phyloP scores from a whole-genome alignment of 192 early-diverging fungal genomes.

The Linnemannia elongata region DNA sequence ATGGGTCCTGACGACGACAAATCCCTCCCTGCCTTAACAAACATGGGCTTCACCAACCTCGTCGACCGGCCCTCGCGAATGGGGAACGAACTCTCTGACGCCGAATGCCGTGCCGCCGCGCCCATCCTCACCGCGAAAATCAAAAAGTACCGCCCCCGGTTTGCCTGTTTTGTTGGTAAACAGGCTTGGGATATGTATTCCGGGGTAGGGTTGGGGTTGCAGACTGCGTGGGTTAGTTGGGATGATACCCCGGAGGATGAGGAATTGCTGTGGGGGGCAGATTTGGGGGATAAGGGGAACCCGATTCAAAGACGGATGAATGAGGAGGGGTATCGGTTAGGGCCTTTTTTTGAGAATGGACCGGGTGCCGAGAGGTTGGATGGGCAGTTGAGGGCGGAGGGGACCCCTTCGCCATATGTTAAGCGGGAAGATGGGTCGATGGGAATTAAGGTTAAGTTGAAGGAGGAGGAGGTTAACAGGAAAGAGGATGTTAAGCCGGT shows the following conservation, averaged over 20 bases:
- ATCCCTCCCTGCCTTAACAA: constrained; percentile 59
- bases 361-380: constrained; percentile 19
- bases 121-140: constrained; percentile 76
- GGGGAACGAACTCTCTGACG: constrained; percentile 67
- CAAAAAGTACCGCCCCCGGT: constrained; percentile 64
- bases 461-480: constrained; percentile 9
- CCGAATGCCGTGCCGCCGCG: constrained; percentile 71
- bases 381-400: constrained; percentile 16
- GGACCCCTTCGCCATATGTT: constrained; percentile 7
- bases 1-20: constrained; percentile 68
- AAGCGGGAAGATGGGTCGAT: constrained; percentile 4
- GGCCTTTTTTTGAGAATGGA: constrained; percentile 37
- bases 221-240: constrained; percentile 51
- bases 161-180: constrained; percentile 80
- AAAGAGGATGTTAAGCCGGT: constrained; percentile 8
- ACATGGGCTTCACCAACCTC: constrained; percentile 78
- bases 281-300: not conserved
- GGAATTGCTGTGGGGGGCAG: not conserved
- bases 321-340: constrained; percentile 35
- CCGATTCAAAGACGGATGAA: constrained; percentile 40
- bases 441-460: constrained; percentile 9
- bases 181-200: constrained; percentile 77
- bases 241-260: constrained; percentile 35
- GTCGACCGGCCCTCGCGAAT: constrained; percentile 70
- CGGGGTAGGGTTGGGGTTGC: constrained; percentile 40